phyloP scores from a whole-genome alignment of 176 grass and related monocot genomes.

The Ananas comosus region DNA sequence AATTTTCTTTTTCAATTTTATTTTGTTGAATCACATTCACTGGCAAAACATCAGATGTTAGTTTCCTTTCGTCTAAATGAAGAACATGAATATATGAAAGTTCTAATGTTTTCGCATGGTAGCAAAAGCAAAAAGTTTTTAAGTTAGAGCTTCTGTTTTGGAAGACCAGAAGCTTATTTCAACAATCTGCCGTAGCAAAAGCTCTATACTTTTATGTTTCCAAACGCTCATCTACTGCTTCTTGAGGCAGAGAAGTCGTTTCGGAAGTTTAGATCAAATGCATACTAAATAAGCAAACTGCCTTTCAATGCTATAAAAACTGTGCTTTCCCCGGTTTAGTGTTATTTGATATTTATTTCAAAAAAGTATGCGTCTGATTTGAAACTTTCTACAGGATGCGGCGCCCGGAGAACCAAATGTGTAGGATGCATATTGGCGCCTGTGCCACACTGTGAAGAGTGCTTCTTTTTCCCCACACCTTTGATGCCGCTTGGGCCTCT shows the following conservation, averaged over 20 bases:
- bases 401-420: slow-evolving; percentile 32
- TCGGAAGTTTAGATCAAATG: not conserved
- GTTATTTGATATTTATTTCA: slow-evolving; percentile 2
- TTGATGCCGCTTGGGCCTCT: slow-evolving; percentile 6
- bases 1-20: slow-evolving; percentile 18
- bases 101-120: too few relatives aligned
- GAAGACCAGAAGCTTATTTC: too few relatives aligned
- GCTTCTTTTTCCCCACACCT: not conserved
- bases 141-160: too few relatives aligned
- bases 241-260: too few relatives aligned
- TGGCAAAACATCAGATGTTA: not conserved
- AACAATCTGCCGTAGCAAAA: too few relatives aligned
- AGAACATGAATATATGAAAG: too few relatives aligned
- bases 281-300: too few relatives aligned
- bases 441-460: slow-evolving; percentile 3
- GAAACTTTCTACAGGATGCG: slow-evolving; percentile 31
- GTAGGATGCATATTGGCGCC: slow-evolving; percentile 18
- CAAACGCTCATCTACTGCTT: too few relatives aligned
- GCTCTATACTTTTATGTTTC: too few relatives aligned
- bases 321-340: not conserved
- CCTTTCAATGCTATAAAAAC: not conserved
- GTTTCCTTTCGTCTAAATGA: not conserved
- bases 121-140: too few relatives aligned
- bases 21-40: not conserved
- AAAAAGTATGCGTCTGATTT: slow-evolving; percentile 19